A percentile compares a stretch with the other conserved stretches of the same genome.
Conservation (phyloP, 768 basidiomycete species). For the Pulveroboletus ravenelii region DNA sequence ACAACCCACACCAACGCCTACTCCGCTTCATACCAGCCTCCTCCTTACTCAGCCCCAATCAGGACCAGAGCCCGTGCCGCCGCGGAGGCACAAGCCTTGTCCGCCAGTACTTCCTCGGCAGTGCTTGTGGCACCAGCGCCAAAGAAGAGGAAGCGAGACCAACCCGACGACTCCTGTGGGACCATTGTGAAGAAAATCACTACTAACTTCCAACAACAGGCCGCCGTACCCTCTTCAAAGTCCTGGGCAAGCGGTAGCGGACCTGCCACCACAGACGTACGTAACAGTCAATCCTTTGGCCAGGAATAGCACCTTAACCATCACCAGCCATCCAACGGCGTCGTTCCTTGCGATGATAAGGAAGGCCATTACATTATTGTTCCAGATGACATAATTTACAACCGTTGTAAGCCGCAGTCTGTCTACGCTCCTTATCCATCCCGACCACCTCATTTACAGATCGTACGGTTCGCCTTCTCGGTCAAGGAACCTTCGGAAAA, state of each 20-base stretch:
- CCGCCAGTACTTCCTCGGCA: slow-evolving; percentile 59
- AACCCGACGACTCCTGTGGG: slow-evolving; percentile 67
- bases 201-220: slow-evolving; percentile 45
- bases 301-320: slow-evolving; percentile 27
- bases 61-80: slow-evolving; percentile 83
- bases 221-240: slow-evolving; percentile 48
- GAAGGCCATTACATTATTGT: slow-evolving; percentile 98
- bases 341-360: slow-evolving; percentile 87
- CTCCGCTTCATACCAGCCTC: slow-evolving; percentile 79
- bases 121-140: slow-evolving; percentile 62
- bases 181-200: slow-evolving; percentile 59
- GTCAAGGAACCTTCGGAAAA: slow-evolving; percentile 98
- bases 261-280: slow-evolving; percentile 62
- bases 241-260: slow-evolving; percentile 67
- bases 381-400: slow-evolving; percentile 82
- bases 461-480: slow-evolving; percentile 84
- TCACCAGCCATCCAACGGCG: slow-evolving; percentile 57
- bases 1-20: slow-evolving; percentile 64
- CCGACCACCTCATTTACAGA: slow-evolving; percentile 46
- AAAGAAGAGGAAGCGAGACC: slow-evolving; percentile 84
- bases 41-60: slow-evolving; percentile 68
- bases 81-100: slow-evolving; percentile 76
- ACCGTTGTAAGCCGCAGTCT: slow-evolving; percentile 59
- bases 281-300: slow-evolving; percentile 29
- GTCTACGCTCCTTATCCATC: background rate